Evolutionary conservation across 139 green algal genomes (phyloP).

Genomic region (Coelastrella sp.): DNA sequence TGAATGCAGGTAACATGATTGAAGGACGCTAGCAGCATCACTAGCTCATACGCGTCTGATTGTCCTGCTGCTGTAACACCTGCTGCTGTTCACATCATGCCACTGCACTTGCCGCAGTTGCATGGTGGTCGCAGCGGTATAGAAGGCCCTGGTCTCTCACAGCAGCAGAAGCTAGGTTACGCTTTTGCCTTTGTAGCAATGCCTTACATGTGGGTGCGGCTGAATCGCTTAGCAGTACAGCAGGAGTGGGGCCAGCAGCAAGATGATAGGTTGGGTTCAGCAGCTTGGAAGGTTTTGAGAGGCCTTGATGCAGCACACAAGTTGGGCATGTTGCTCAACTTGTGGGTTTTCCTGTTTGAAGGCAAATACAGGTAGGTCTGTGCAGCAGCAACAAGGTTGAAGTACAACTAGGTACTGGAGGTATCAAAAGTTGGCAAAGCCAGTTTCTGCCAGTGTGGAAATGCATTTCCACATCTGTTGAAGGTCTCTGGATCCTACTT

Average conservation of each 20-base stretch:
- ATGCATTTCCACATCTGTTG: no score
- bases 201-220: conserved; percentile 74
- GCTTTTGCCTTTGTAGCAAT: conserved; percentile 66
- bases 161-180: conserved; percentile 62
- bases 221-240: conserved; percentile 16
- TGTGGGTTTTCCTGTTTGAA: conserved; percentile 73
- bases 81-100: background rate
- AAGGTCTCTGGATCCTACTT: no score
- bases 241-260: conserved; percentile 18
- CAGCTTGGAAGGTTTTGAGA: conserved; percentile 30
- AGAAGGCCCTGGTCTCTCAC: conserved; percentile 74
- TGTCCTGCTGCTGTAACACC: background rate
- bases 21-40: no score
- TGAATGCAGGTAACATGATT: no score
- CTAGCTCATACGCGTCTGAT: background rate
- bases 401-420: no score
- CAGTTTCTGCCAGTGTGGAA: no score
- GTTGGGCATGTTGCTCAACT: conserved; percentile 66
- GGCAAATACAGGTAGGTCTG: conserved; percentile 78
- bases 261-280: background rate
- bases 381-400: background rate
- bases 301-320: conserved; percentile 50
- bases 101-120: background rate
- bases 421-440: no score
- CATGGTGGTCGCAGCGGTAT: conserved; percentile 64